Percentiles rank a stretch among this genome's conserved stretches.
Evolutionary conservation across 2,329 filamentous ascomycete species (phyloP).

Genomic region (Teratosphaeria destructans): DNA sequence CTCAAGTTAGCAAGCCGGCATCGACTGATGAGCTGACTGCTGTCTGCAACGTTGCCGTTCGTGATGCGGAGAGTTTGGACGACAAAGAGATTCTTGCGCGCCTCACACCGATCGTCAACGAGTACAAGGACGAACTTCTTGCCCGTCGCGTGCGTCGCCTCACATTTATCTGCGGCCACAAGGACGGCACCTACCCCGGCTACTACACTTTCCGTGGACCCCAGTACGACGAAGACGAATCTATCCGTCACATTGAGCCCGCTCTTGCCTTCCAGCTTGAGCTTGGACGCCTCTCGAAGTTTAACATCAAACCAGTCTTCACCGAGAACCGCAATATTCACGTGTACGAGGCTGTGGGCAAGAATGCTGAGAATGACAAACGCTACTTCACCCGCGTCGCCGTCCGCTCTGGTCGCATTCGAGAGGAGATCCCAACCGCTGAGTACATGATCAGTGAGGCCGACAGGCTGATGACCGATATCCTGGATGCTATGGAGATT

Average conservation of each 20-base stretch:
- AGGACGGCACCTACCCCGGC: conserved; percentile 85
- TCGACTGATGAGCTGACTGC: conserved; percentile 71
- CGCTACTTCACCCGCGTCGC: conserved; percentile 96
- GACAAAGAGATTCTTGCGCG: conserved; percentile 72
- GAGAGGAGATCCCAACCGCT: conserved; percentile 95
- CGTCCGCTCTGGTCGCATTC: conserved; percentile 83
- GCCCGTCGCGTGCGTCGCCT: conserved; percentile 75
- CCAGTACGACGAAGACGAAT: conserved; percentile 78
- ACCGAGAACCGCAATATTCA: conserved; percentile 99
- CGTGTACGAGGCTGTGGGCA: conserved; percentile 93
- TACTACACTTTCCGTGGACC: conserved; percentile 99
- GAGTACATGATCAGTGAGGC: conserved; percentile 98
- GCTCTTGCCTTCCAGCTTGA: conserved; percentile 98
- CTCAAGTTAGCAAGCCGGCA: conserved; percentile 41
- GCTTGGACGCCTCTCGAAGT: conserved; percentile 84
- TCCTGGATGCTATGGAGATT: conserved; percentile 93
- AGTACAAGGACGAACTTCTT: conserved; percentile 74
- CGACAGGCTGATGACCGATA: conserved; percentile 92
- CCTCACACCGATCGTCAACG: conserved; percentile 64
- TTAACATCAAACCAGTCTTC: conserved; percentile 96
- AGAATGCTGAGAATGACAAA: conserved; percentile 91
- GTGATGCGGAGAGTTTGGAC: conserved; percentile 72
- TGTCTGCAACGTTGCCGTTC: conserved; percentile 85
- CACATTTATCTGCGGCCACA: conserved; percentile 92
- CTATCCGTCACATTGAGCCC: conserved; percentile 93